These are phyloP conservation scores for Serendipita vermifera DNA, from an alignment of 768 basidiomycete species.

Conservation along the genomic window DNA sequence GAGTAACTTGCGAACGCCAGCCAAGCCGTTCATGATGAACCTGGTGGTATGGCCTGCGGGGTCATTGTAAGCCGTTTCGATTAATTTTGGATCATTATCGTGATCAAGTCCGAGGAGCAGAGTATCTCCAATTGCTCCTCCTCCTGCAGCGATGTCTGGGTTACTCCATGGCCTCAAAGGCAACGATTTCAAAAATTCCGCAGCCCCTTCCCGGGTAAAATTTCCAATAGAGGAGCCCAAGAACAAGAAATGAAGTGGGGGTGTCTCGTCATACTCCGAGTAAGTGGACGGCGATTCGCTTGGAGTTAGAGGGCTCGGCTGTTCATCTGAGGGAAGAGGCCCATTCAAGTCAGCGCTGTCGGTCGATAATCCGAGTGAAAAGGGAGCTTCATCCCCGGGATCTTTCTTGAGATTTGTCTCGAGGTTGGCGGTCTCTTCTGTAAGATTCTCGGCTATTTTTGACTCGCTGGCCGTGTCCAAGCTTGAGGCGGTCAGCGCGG, in stretches of 20 bases:
- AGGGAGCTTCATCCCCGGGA: no score
- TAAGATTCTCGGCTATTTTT: background rate
- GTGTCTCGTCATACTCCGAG: slow-evolving; percentile 6
- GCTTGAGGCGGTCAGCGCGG: background rate
- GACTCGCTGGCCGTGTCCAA: background rate
- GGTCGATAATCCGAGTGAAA: no score
- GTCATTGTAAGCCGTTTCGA: slow-evolving; percentile 84
- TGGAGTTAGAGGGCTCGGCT: background rate
- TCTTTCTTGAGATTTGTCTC: no score
- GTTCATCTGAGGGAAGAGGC: background rate
- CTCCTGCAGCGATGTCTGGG: slow-evolving; percentile 1
- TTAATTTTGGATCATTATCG: slow-evolving; percentile 49
- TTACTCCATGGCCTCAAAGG: slow-evolving; percentile 47
- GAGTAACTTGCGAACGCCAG: slow-evolving; percentile 50
- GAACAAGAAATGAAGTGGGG: slow-evolving; percentile 73
- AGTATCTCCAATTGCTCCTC: slow-evolving; percentile 53
- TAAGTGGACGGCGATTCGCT: background rate
- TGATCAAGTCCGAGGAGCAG: slow-evolving; percentile 87
- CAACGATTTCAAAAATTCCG: slow-evolving; percentile 59
- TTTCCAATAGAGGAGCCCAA: slow-evolving; percentile 89
- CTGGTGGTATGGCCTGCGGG: slow-evolving; percentile 50
- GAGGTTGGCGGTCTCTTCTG: no score
- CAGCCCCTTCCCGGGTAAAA: slow-evolving; percentile 58
- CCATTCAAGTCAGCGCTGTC: no score
- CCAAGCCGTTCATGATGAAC: slow-evolving; percentile 83